Evolutionary conservation across 2,329 filamentous ascomycete genomes (phyloP).

Genomic region (Rhinocladiella mackenziei): DNA sequence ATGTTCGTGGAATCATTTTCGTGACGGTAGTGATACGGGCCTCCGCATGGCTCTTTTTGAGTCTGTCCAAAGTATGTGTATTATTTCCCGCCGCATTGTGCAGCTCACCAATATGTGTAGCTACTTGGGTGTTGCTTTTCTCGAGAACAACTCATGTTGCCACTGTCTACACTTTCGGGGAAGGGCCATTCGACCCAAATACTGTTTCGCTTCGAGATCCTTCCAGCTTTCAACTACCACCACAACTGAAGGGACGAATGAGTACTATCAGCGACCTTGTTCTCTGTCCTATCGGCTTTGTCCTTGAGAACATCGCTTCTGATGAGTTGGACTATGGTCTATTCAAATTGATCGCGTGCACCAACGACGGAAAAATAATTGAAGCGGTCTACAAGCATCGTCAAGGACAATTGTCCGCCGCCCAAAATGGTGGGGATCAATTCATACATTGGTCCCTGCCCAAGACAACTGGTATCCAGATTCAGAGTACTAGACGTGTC

Average conservation of each 20-base stretch:
- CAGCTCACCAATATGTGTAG: slow-evolving; percentile 26
- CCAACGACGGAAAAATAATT: slow-evolving; percentile 7
- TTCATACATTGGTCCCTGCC: background rate
- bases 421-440: background rate
- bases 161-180: slow-evolving; percentile 33
- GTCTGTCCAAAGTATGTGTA: slow-evolving; percentile 34
- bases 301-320: background rate
- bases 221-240: slow-evolving; percentile 16
- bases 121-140: slow-evolving; percentile 39
- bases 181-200: background rate
- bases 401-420: background rate
- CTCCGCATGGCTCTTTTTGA: slow-evolving; percentile 40
- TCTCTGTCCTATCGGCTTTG: slow-evolving; percentile 9
- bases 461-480: background rate
- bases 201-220: slow-evolving; percentile 11
- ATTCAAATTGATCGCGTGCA: slow-evolving; percentile 11
- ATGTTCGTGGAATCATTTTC: slow-evolving; percentile 53
- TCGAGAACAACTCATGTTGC: slow-evolving; percentile 38
- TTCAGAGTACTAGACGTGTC: slow-evolving; percentile 16
- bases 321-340: background rate
- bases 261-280: slow-evolving; percentile 5
- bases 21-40: slow-evolving; percentile 51
- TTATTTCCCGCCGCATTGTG: background rate
- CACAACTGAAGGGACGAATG: slow-evolving; percentile 4
- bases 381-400: slow-evolving; percentile 16